phyloP scores from a whole-genome alignment of 2,329 filamentous ascomycete species.

The Hymenoscyphus linearis region DNA sequence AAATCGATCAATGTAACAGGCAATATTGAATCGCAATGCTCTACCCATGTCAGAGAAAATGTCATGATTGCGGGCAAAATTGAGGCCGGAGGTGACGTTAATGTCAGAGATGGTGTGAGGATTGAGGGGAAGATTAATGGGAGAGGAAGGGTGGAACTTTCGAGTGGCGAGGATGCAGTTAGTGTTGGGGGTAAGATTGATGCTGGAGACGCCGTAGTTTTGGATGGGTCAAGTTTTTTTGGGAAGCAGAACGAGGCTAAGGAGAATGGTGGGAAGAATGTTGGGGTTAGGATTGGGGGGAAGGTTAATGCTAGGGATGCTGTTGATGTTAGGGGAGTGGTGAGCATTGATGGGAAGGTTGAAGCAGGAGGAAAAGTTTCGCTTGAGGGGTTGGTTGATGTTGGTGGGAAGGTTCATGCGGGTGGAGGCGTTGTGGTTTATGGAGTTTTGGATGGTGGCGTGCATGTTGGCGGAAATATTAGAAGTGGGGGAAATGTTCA shows the following conservation, averaged over 20 bases:
- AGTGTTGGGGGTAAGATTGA: not conserved
- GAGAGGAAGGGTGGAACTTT: not conserved
- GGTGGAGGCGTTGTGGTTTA: not conserved
- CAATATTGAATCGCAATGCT: constrained; percentile 12
- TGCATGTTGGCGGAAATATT: constrained; percentile 15
- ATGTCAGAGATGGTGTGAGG: constrained; percentile 5
- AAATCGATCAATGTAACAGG: constrained; percentile 19
- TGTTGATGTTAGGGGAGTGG: constrained; percentile 1
- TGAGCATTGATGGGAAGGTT: not conserved
- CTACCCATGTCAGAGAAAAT: constrained; percentile 11
- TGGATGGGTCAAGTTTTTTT: not conserved
- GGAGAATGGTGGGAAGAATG: constrained; percentile 6
- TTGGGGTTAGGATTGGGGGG: constrained; percentile 8
- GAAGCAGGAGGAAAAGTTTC: constrained; percentile 3
- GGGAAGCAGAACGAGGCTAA: not conserved
- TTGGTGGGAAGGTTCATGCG: constrained; percentile 15
- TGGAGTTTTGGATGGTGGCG: not conserved
- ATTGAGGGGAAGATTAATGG: constrained; percentile 4
- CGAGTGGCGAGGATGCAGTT: not conserved
- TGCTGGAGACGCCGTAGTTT: constrained; percentile 4
- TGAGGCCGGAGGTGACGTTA: constrained; percentile 7
- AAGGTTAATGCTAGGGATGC: constrained; percentile 1
- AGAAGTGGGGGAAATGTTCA: constrained; percentile 9
- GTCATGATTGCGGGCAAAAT: constrained; percentile 16
- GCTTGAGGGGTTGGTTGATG: constrained; percentile 5